Percentiles rank a stretch among this genome's conserved stretches.
phyloP scores from a whole-genome alignment of 352 stramenopile genomes.

The Peronospora destructor region DNA sequence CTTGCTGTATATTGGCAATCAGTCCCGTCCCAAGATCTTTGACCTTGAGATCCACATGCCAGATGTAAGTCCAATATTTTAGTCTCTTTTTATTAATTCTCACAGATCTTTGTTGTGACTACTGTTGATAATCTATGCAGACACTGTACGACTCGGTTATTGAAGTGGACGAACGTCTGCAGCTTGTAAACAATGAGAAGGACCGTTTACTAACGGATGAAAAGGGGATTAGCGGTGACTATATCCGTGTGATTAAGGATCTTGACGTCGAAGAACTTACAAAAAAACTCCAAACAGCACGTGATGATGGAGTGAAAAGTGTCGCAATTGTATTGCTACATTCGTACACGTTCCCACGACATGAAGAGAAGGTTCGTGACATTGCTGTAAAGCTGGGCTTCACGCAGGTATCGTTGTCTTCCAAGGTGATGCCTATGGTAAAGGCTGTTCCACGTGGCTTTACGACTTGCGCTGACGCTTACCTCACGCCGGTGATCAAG shows the following conservation, averaged over 20 bases:
- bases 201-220: slow-evolving; percentile 49
- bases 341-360: slow-evolving; percentile 92
- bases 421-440: slow-evolving; percentile 96
- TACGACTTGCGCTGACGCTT: slow-evolving; percentile 95
- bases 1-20: slow-evolving; percentile 97
- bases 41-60: slow-evolving; percentile 91
- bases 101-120: background rate
- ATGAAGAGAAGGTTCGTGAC: slow-evolving; percentile 88
- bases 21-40: slow-evolving; percentile 96
- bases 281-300: slow-evolving; percentile 73
- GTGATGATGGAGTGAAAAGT: slow-evolving; percentile 85
- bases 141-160: slow-evolving; percentile 95
- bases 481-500: slow-evolving; percentile 97
- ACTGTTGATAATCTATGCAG: slow-evolving; percentile 17
- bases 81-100: slow-evolving; percentile 3
- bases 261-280: slow-evolving; percentile 79
- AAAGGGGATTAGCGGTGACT: slow-evolving; percentile 85
- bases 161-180: slow-evolving; percentile 95
- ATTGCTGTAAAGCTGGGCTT: slow-evolving; percentile 92
- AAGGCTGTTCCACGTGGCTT: slow-evolving; percentile 95
- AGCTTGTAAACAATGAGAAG: slow-evolving; percentile 80
- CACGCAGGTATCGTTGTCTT: slow-evolving; percentile 87
- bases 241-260: slow-evolving; percentile 74
- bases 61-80: slow-evolving; percentile 37
- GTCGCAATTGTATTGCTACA: slow-evolving; percentile 94